Conservation (phyloP, 2,329 filamentous ascomycete genomes). For the Fusarium sp. region DNA sequence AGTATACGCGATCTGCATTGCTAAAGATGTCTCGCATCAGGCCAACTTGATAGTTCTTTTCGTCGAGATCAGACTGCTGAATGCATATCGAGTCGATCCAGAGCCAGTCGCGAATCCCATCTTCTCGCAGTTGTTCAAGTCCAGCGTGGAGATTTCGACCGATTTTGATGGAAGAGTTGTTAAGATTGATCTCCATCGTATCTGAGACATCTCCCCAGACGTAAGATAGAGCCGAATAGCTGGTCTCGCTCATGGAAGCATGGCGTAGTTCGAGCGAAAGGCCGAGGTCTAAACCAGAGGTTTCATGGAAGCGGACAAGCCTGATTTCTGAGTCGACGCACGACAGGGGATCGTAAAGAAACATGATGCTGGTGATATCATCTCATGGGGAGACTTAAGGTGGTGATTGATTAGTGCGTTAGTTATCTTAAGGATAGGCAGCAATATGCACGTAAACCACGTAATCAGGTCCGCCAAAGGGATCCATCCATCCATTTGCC, state of each 20-base stretch:
- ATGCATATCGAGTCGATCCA: slow-evolving; percentile 2
- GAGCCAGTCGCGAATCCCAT: not conserved
- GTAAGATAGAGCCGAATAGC: not conserved
- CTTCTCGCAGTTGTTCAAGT: not conserved
- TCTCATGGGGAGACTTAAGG: not conserved
- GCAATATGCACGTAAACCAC: not conserved
- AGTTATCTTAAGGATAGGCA: not conserved
- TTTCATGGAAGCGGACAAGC: not conserved
- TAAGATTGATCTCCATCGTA: not conserved
- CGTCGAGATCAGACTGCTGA: not conserved
- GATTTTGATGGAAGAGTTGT: not conserved
- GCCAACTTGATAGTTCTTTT: slow-evolving; percentile 1
- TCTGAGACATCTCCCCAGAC: not conserved
- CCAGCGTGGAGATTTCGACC: not conserved
- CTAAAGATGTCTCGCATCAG: not conserved
- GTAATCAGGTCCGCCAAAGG: not conserved
- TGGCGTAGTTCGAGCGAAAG: not conserved
- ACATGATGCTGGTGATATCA: not conserved
- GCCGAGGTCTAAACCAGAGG: accelerated
- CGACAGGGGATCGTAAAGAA: not conserved
- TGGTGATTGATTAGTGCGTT: not conserved
- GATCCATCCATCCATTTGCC: not conserved
- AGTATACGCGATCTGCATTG: not conserved
- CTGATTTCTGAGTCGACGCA: not conserved
- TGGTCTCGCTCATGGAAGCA: not conserved